Base-by-base conservation (phyloP, 2,329 filamentous ascomycete species). In the Fusarium multiceps region DNA sequence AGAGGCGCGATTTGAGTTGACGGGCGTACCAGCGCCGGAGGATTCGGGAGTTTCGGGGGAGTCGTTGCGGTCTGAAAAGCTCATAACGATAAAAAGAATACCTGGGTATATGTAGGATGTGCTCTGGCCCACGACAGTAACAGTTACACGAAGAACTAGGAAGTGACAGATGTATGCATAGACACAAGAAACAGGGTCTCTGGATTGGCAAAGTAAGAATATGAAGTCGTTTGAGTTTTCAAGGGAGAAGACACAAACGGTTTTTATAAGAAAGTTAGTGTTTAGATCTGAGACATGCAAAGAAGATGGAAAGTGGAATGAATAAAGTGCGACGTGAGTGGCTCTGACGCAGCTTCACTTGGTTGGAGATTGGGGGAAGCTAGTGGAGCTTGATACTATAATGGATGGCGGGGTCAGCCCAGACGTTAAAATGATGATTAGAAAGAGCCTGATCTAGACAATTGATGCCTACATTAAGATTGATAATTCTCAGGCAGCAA, bases 11-110 rank as follows among this genome's bases (percentile, higher is more conserved):
- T 74, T 69, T 34, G 63, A 42, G 63, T 63, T 70, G 20, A 62
- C 47, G 30, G 74, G 73, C n/a, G 74, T 75, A 47, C 62, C 67
- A 45, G 66, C 65, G 56, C 74, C 74, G 40, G 74, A 74, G 14
- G 73, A 66, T 50, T 71, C 68, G 48, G 72, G 60, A 14, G 62
- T 45, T 56, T 74, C 73, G 62, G 72, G 61, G 53, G 68, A 72
- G 59, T 70, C 61, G 61, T 63, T 61, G 55, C 58, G 66, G 68
- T 70, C 68, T 40, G 71, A 68, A 42, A 54, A 72, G 59, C 55
- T 72, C 72, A 74, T 75, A 54, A 54, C 41, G 46, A 54, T 37
- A 53, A 42, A 18, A 30, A 49, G 32, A 40, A 21, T 23, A 25
- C 14, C n/a, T 37, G 8, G 25, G 42, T 34, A 23, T 25, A n/a